A percentile compares a stretch with the other conserved stretches of the same genome.
phyloP scores from a whole-genome alignment of 2,329 filamentous ascomycete genomes.

The Apiospora phragmitis region DNA sequence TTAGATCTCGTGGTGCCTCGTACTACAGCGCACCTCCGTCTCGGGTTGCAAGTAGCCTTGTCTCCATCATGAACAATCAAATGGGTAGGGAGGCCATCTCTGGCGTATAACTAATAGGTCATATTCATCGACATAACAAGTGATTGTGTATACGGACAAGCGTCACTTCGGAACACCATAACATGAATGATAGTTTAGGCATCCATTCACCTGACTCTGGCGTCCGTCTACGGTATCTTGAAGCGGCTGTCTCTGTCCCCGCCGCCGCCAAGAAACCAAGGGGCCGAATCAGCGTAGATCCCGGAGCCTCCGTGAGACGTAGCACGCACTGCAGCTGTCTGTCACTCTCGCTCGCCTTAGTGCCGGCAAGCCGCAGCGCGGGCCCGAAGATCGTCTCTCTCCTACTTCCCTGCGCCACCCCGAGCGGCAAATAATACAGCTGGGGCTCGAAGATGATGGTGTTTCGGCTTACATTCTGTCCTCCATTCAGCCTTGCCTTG shows the following conservation, averaged over 20 bases:
- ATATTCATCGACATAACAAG: not conserved
- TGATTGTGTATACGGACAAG: too few relatives aligned
- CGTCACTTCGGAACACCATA: too few relatives aligned
- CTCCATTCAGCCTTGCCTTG: not conserved
- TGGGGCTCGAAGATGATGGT: not conserved
- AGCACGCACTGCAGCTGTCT: not conserved
- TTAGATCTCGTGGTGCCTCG: conserved; percentile 6
- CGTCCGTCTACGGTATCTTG: not conserved
- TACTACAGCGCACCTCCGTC: not conserved
- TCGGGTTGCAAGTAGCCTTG: not conserved
- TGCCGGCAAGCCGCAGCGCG: not conserved
- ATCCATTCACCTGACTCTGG: not conserved
- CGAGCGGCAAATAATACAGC: not conserved
- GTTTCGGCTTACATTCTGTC: not conserved
- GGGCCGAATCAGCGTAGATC: not conserved
- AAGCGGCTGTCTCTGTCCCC: not conserved
- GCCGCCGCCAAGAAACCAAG: not conserved
- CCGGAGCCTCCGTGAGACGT: not conserved
- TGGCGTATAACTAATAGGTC: not conserved
- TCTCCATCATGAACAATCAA: not conserved
- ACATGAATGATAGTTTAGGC: not conserved
- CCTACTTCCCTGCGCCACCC: not conserved
- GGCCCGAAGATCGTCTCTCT: not conserved
- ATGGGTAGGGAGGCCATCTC: not conserved
- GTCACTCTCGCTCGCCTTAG: not conserved